Evolutionary conservation across 257 asterid species (phyloP).

Genomic region (Petunia axillaris): DNA sequence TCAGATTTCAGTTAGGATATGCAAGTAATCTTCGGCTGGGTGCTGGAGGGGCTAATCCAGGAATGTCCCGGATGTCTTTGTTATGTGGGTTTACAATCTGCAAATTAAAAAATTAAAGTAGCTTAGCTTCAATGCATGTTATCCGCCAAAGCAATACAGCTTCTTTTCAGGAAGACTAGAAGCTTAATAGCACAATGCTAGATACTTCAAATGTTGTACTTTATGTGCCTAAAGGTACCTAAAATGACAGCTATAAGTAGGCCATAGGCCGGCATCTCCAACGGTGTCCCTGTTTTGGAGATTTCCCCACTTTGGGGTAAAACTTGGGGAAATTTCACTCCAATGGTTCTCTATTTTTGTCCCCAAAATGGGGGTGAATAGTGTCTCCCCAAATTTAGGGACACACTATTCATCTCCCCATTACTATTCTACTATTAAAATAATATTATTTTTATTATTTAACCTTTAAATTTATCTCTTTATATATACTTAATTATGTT

Average conservation of each 20-base stretch:
- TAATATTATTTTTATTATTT: too few species aligned
- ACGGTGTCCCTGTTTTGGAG: too few species aligned
- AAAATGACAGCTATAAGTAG: not conserved
- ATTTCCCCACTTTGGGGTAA: too few species aligned
- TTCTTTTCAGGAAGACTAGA: not conserved
- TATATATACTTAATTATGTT: too few species aligned
- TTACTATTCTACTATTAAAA: too few species aligned
- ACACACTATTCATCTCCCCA: too few species aligned
- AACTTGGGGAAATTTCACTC: too few species aligned
- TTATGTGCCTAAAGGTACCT: not conserved
- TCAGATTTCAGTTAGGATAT: conserved; percentile 39
- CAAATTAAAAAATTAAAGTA: conserved; percentile 19
- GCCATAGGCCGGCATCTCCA: not conserved
- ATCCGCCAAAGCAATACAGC: not conserved
- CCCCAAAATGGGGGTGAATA: too few species aligned
- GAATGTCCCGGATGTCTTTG: conserved; percentile 85
- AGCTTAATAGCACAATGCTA: not conserved
- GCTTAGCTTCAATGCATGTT: not conserved
- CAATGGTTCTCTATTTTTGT: too few species aligned
- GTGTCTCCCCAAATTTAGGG: too few species aligned
- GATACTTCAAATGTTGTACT: not conserved
- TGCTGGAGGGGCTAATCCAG: conserved; percentile 98
- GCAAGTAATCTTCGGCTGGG: conserved; percentile 77
- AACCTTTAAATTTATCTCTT: too few species aligned
- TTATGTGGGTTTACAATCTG: conserved; percentile 88